Evolutionary conservation across 805 yeast genomes (phyloP), one percentile per base, ranked within the genome.

Genomic region (Pichia nakasei): DNA sequence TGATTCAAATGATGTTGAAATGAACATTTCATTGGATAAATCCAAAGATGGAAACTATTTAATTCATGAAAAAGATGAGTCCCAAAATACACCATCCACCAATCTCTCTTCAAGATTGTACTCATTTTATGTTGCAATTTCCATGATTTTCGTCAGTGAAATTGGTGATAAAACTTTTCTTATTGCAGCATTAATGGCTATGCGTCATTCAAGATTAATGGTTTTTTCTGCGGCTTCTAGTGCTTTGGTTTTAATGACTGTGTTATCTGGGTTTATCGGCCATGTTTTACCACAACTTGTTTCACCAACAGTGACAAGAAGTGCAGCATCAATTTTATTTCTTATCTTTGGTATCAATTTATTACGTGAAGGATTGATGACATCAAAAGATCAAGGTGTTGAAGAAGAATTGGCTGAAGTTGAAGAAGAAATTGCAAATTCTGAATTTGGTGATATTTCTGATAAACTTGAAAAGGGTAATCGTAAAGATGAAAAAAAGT

Each of bases 111-210:
- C n/a, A n/a, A n/a, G n/a, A 15, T 48, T 49, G 17, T 35, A 47
- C 21, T 43, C 94, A 3, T 82, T 93, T 53, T 54, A 85, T 47
- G 77, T 91, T 81, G 77, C 97, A 2, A 67, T 81, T 29, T 76
- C 91, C 15, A 93, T 93, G 98, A 93, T 93, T 57, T 67, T 85
- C 29, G 85, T 88, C n/a, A 85, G 95, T 24, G 99, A 93, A 64
- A 82, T 93, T 47, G 98, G 98, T 47, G 99, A 93, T 63, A 93
- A 93, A 67, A 93, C 99, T 0, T 93, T 93, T 60, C 73, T 93
- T 52, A 87, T 93, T 55, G 97, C 98, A 31, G 97, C 97, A 2
- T 71, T 93, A 51, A 89, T 93, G 96, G 96, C 97, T 26, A 93
- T 93, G 97, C 85, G 86, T 59, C 82, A 88, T 64, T 77, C 89